A percentile compares a stretch with the other conserved stretches of the same genome.
These are phyloP conservation scores for Fragosphaeria purpurea DNA, from an alignment of 2,329 filamentous ascomycete species.

Conservation along the genomic window DNA sequence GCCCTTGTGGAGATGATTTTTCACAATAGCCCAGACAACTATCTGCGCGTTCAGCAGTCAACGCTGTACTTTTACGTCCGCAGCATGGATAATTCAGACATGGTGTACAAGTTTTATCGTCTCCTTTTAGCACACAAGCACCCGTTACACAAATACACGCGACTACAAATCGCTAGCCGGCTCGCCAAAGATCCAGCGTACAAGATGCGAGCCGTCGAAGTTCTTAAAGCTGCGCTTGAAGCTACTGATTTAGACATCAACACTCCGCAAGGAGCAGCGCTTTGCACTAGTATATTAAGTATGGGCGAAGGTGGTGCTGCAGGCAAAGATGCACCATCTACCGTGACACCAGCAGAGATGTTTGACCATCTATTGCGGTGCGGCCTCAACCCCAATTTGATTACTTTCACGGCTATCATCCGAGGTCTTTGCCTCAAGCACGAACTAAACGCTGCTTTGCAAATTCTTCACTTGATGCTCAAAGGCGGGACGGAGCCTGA, in stretches of 20 bases:
- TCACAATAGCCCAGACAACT: conserved; percentile 4
- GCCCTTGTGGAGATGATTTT: conserved; percentile 8
- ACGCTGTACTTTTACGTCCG: conserved; percentile 19
- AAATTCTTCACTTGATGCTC: conserved; percentile 54
- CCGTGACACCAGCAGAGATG: conserved; percentile 39
- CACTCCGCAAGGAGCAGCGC: conserved; percentile 35
- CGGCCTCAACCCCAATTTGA: conserved; percentile 53
- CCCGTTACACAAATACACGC: conserved; percentile 31
- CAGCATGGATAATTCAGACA: conserved; percentile 10
- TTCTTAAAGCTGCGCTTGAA: conserved; percentile 28
- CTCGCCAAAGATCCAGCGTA: conserved; percentile 30
- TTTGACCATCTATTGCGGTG: conserved; percentile 46
- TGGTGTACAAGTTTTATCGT: conserved; percentile 24
- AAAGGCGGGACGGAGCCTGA: conserved; percentile 53
- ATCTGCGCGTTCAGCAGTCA: conserved; percentile 27
- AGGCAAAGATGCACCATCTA: neutral
- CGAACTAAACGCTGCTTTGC: conserved; percentile 52
- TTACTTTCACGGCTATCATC: conserved; percentile 58
- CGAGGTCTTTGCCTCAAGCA: conserved; percentile 59
- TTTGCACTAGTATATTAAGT: conserved; percentile 50
- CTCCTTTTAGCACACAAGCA: conserved; percentile 21
- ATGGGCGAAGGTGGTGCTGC: conserved; percentile 12
- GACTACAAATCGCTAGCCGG: conserved; percentile 35
- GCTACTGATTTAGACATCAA: conserved; percentile 34
- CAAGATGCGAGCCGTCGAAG: conserved; percentile 33